Evolutionary conservation across 192 early-diverging fungal species (phyloP), one percentile per base, ranked within the genome.

Genomic region (Geranomyces michiganensis): DNA sequence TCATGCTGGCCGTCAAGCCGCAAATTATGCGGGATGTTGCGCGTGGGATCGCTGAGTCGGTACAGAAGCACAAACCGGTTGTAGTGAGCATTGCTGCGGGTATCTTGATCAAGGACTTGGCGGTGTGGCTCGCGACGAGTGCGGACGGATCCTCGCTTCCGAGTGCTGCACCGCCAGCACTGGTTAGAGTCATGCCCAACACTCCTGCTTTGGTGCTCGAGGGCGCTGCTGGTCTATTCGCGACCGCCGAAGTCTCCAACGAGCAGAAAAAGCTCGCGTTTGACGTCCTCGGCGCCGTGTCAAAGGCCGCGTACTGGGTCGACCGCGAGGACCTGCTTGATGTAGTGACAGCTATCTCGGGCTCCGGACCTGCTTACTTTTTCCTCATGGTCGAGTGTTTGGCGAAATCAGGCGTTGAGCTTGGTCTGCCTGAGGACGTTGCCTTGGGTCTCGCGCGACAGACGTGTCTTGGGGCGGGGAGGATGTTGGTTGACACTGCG

Each of bases 291-390:
- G 64, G 72, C 17, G 88, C 92, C 36, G 88, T 97, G 45, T 90
- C 92, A 46, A 92, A 91, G 76, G 76, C 86, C 64, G 84, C 89
- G n/a, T 87, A 88, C 53, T 97, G 93, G 93, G 91, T 96, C 24
- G 87, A 91, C 22, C 68, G 70, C 1, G 94, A 97, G 68, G 43
- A 51, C 0, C 78, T 90, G 44, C 87, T 97, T 56, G 96, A 97
- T 67, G 88, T 93, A 0, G 94, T 96, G 36, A 94, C 93, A 0
- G 92, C 88, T 3, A 78, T 95, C n/a, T 92, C 90, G 59, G 84
- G 96, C 1, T 92, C 90, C n/a, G 96, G 96, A 4, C 96, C 96
- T 2, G 96, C 96, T 1, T 97, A 97, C 75, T 97, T 97, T 78
- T 97, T 97, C 82, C 77, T 95, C 70, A 81, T 97, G 63, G 86